Conservation (phyloP, 805 yeast species). For the Jamesozyma hellenica region DNA sequence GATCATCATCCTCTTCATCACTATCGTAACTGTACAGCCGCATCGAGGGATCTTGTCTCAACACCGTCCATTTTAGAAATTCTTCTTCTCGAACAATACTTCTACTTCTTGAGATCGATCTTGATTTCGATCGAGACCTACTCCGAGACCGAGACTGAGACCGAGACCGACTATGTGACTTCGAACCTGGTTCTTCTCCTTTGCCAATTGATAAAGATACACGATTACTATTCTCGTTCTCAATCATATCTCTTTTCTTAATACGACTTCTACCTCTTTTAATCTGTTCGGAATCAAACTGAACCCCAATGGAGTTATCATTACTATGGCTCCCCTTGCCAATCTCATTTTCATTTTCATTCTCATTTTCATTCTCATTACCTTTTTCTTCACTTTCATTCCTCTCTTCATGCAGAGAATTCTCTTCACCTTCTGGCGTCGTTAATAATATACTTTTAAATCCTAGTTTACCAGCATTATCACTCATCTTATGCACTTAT, state of each 20-base stretch:
- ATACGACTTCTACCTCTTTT: constrained; percentile 25
- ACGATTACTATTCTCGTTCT: no score
- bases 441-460: constrained; percentile 19
- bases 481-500: no score
- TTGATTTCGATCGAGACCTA: constrained; percentile 10
- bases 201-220: no score
- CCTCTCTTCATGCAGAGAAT: constrained; percentile 1
- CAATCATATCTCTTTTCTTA: constrained; percentile 10
- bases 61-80: constrained; percentile 52
- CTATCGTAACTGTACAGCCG: constrained; percentile 31
- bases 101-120: constrained; percentile 26
- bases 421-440: constrained; percentile 14
- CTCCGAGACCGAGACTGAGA: constrained; percentile 4
- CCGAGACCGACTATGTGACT: no score
- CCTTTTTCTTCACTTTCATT: neutral
- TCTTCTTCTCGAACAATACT: constrained; percentile 26
- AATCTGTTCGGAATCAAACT: constrained; percentile 23
- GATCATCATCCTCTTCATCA: constrained; percentile 13
- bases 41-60: constrained; percentile 67
- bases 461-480: no score
- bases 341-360: neutral
- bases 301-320: constrained; percentile 9
- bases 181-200: no score
- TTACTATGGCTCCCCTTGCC: neutral
- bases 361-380: neutral